Evolutionary conservation across 164 flowering plant species (phyloP), one percentile per base, ranked within the genome.

Genomic region (Tinospora cordifolia): DNA sequence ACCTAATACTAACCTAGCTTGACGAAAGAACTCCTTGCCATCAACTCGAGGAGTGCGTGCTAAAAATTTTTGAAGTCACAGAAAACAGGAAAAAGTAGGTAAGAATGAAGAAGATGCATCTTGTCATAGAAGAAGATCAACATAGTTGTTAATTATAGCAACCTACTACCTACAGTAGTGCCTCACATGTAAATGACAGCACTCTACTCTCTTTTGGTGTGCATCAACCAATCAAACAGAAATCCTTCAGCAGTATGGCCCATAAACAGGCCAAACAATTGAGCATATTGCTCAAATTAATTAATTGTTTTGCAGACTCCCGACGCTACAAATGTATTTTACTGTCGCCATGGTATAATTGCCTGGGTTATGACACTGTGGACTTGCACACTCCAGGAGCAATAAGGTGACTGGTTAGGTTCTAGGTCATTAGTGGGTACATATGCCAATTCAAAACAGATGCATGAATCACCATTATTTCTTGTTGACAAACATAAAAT

Each of bases 21-120:
- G 98, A 69, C 98, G 92, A 77, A 94, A 94, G 77, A 94, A 92
- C 78, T 92, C 99, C 76, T 94, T 94, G 65, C 99, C 99, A 85
- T 94, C 98, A 74, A 90, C 80, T 63, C 91, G 84, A 59, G 93
- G 86, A 75, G 88, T 76, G 22, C 91, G 91, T 1, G 72, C 98
- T 94, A 67, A 46, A 74, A 62, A 22, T 66, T 39, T 67, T 51
- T 25, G 21, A 40, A 68, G 65, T 40, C 69, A 71, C 2, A 72
- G 24, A 63, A 62, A 63, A 67, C 3, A 14, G 22, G 2, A 11
- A 62, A 59, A 70, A 22, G 60, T 17, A 12, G 30, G 10, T 30
- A 27, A 54, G 34, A 19, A 38, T 51, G 7, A 51, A 17, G n/a
- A 22, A 51, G 59, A 51, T 14, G 3, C 4, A 51, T 51, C 21